Base-by-base conservation (phyloP, 1,139 yeast genomes). In the Saccharomyces pastorianus region DNA sequence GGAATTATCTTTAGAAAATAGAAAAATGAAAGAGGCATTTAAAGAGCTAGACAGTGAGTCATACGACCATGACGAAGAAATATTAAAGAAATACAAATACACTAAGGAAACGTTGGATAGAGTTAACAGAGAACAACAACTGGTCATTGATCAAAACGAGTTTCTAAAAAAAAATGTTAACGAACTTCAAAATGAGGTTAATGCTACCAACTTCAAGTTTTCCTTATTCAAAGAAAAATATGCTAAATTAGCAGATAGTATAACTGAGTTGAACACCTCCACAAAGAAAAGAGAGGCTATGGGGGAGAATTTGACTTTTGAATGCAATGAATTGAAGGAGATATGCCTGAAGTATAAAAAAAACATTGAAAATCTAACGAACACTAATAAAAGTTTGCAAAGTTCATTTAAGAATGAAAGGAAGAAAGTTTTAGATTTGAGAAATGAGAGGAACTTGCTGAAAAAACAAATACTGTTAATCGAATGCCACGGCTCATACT, bases 31-130 rank as follows among this genome's bases (percentile, higher is more conserved):
- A 17, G 44, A 38, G 44, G 44, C 44, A 7, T 38, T 38, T 5
- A 38, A 38, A 17, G 44, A 38, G 2, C 6, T 38, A 38, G 44
- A 38, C 23, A 38, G 11, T 38, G 44, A 38, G 11, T 38, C 44
- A 38, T 38, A 38, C n/a, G 25, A 38, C 4, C 23, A 38, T 17
- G 54, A 55, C 20, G 58, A 58, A 20, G 55, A 60, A 38, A 4
- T 38, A 38, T 17, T 38, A 17, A 38, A 38, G 25, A 38, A 38
- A 17, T 38, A 38, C 44, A 38, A 38, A 38, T 38, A 38, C 11
- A 38, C 44, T 17, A 38, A 38, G 6, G 44, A 38, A 38, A 38
- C 44, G 2, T 38, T 38, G 11, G 44, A 38, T 0, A 38, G 44
- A 1, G 44, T 38, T 9, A 38, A 38, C 6, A 38, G 44, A 7